Conservation (phyloP, 768 basidiomycete genomes). For the Glaciozyma martinii region DNA sequence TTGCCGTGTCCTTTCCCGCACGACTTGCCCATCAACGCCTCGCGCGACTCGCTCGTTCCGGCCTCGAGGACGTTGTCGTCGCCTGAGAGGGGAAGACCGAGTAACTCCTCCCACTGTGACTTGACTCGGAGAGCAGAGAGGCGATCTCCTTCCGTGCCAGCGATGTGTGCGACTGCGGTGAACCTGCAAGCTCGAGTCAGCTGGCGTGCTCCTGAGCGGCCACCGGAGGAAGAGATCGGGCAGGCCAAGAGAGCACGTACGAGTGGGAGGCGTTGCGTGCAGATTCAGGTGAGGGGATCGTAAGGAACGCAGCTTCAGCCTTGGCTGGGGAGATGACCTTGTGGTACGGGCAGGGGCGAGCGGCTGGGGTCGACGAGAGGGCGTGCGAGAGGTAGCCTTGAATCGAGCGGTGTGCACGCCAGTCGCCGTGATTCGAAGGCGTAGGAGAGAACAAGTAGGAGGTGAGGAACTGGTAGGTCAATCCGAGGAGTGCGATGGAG, state of each 20-base stretch:
- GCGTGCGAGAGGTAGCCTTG: no score
- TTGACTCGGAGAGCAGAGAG: conserved; percentile 59
- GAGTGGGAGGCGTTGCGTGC: conserved; percentile 6
- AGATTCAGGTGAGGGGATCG: not conserved
- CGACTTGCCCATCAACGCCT: conserved; percentile 40
- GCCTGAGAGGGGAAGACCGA: conserved; percentile 43
- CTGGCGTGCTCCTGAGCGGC: not conserved
- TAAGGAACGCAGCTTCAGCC: not conserved
- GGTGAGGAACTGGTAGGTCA: no score
- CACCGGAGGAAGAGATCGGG: not conserved
- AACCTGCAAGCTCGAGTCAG: conserved; percentile 9
- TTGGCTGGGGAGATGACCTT: not conserved
- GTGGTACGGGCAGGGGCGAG: no score
- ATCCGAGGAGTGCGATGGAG: no score
- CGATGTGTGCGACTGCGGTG: conserved; percentile 49
- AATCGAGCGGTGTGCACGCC: no score
- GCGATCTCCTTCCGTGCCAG: conserved; percentile 56
- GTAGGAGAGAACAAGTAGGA: no score
- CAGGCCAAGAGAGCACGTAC: conserved; percentile 1
- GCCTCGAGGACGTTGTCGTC: conserved; percentile 53
- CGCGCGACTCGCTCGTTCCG: conserved; percentile 58
- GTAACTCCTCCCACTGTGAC: conserved; percentile 56
- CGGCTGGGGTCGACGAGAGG: no score
- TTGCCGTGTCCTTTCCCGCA: not conserved
- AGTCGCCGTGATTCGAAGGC: no score